Conservation (phyloP, 768 basidiomycete species). For the Tylopilus sp. region DNA sequence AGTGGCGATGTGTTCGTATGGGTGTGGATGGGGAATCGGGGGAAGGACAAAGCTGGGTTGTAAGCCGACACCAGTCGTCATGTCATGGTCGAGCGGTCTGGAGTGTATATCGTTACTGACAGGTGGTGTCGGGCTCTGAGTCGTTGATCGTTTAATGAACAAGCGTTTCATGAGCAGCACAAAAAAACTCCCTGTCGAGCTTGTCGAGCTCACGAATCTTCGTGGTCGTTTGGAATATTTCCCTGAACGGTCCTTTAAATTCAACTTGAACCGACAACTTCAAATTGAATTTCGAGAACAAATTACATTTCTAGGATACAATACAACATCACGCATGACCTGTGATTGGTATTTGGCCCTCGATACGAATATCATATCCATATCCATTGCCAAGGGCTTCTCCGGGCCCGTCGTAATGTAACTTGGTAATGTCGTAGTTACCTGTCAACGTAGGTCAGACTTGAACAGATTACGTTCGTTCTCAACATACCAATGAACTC, state of each 20-base stretch:
- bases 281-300: constrained; percentile 6
- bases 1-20: constrained; percentile 66
- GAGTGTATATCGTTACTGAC: background rate
- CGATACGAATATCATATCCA: constrained; percentile 73
- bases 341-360: constrained; percentile 43
- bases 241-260: too few species aligned
- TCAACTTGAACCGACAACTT: too few species aligned
- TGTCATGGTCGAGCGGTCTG: constrained; percentile 1
- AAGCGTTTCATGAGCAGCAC: constrained; percentile 31
- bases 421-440: constrained; percentile 85
- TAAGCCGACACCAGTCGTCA: constrained; percentile 28
- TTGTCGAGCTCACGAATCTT: background rate
- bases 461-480: background rate
- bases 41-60: constrained; percentile 65
- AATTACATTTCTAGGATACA: constrained; percentile 21
- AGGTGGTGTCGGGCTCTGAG: constrained; percentile 3
- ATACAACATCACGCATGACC: constrained; percentile 29
- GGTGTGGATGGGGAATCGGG: constrained; percentile 71
- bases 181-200: background rate
- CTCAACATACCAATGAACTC: constrained; percentile 77
- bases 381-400: constrained; percentile 71
- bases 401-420: constrained; percentile 89
- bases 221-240: background rate
- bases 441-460: constrained; percentile 43
- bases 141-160: constrained; percentile 22